phyloP scores from a whole-genome alignment of 1,139 yeast genomes.

The Magnusiomyces clavatus region DNA sequence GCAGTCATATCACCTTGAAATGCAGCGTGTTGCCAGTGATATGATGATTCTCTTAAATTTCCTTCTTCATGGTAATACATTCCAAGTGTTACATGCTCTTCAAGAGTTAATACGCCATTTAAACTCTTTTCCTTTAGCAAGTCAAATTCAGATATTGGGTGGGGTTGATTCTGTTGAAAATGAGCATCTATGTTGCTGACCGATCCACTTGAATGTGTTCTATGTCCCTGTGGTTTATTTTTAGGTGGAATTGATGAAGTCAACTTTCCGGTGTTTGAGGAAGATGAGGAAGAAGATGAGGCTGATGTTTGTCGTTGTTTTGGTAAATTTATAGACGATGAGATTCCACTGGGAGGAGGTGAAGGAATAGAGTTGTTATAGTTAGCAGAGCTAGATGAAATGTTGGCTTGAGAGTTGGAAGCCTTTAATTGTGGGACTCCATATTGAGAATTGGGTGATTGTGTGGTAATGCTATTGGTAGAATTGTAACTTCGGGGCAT shows the following conservation, averaged over 20 bases:
- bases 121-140: slow-evolving; percentile 8
- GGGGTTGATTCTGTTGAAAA: background rate
- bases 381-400: no score
- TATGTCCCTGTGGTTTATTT: background rate
- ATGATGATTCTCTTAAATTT: slow-evolving; percentile 59
- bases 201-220: background rate
- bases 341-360: no score
- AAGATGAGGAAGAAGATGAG: background rate
- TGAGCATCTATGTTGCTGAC: no score
- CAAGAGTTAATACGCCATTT: slow-evolving; percentile 24
- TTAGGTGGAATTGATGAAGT: background rate
- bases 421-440: no score
- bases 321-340: no score
- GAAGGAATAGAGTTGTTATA: no score
- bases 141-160: slow-evolving; percentile 6
- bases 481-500: no score
- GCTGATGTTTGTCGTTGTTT: background rate
- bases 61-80: slow-evolving; percentile 49
- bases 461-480: no score
- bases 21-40: slow-evolving; percentile 58
- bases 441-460: no score
- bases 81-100: slow-evolving; percentile 45
- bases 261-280: background rate
- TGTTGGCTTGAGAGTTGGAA: no score
- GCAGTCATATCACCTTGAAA: slow-evolving; percentile 57